Evolutionary conservation across 345 rosid genomes (phyloP).

Genomic region (Arabis alpina): DNA sequence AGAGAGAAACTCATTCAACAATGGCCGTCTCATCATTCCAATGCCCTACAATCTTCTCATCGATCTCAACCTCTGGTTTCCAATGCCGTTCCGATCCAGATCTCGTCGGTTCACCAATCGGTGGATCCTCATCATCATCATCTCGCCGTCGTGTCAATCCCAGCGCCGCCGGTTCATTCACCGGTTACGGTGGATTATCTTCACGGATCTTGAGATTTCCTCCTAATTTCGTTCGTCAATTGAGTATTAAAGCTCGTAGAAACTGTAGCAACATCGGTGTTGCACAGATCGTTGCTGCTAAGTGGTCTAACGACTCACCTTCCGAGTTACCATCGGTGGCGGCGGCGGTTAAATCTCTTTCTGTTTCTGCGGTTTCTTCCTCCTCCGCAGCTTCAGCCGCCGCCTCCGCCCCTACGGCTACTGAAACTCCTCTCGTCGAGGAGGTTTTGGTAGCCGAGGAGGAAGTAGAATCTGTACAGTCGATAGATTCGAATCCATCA

Average conservation of each 20-base stretch:
- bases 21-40: slow-evolving; percentile 64
- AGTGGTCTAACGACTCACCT: slow-evolving; percentile 76
- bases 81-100: slow-evolving; percentile 82
- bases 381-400: slow-evolving; percentile 45
- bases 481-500: slow-evolving; percentile 47
- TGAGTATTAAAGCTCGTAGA: slow-evolving; percentile 91
- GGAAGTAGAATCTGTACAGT: slow-evolving; percentile 57
- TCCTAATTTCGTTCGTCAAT: slow-evolving; percentile 96
- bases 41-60: slow-evolving; percentile 38
- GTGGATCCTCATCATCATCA: slow-evolving; percentile 42
- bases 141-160: slow-evolving; percentile 39
- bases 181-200: slow-evolving; percentile 67
- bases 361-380: slow-evolving; percentile 49
- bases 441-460: slow-evolving; percentile 54
- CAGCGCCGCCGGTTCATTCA: slow-evolving; percentile 35
- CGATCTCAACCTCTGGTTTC: slow-evolving; percentile 48
- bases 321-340: slow-evolving; percentile 56
- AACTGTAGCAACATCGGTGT: slow-evolving; percentile 99
- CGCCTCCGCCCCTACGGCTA: slow-evolving; percentile 50
- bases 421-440: slow-evolving; percentile 48
- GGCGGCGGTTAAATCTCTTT: slow-evolving; percentile 52
- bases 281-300: slow-evolving; percentile 96
- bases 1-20: not conserved
- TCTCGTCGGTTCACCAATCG: slow-evolving; percentile 50
- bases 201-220: slow-evolving; percentile 85